Percentiles rank a stretch among this genome's conserved stretches.
Conservation (phyloP, 768 basidiomycete genomes). For the Hydnum rufescens region DNA sequence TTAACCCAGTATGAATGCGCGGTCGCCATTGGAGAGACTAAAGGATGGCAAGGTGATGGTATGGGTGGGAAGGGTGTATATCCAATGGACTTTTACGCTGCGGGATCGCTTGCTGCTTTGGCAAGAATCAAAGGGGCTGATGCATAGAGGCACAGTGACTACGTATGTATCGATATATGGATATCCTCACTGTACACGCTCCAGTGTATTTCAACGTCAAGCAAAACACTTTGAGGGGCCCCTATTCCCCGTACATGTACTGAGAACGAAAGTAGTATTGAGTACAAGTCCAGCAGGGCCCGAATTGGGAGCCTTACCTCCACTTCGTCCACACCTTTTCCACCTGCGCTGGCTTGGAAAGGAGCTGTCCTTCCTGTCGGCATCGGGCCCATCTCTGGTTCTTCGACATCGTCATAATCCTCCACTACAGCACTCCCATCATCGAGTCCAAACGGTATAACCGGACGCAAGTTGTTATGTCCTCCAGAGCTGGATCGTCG, state of each 20-base stretch:
- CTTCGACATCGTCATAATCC: constrained; percentile 40
- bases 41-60: constrained; percentile 39
- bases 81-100: constrained; percentile 94
- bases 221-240: background rate
- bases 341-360: constrained; percentile 50
- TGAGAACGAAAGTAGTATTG: background rate
- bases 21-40: constrained; percentile 52
- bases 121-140: constrained; percentile 7
- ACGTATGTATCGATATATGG: background rate
- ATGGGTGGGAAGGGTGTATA: constrained; percentile 32
- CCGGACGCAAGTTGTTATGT: constrained; percentile 67
- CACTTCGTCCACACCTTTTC: constrained; percentile 57
- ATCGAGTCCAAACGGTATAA: constrained; percentile 57
- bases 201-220: background rate
- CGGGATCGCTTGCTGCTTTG: constrained; percentile 26
- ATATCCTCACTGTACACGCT: background rate
- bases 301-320: constrained; percentile 21
- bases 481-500: constrained; percentile 69
- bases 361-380: constrained; percentile 53
- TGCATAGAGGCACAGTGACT: background rate
- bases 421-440: constrained; percentile 51
- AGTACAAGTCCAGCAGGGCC: background rate
- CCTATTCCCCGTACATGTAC: constrained; percentile 10
- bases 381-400: constrained; percentile 51
- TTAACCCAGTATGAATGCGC: constrained; percentile 89